Conservation (phyloP, 2,329 filamentous ascomycete species). For the Geosmithia putterillii region DNA sequence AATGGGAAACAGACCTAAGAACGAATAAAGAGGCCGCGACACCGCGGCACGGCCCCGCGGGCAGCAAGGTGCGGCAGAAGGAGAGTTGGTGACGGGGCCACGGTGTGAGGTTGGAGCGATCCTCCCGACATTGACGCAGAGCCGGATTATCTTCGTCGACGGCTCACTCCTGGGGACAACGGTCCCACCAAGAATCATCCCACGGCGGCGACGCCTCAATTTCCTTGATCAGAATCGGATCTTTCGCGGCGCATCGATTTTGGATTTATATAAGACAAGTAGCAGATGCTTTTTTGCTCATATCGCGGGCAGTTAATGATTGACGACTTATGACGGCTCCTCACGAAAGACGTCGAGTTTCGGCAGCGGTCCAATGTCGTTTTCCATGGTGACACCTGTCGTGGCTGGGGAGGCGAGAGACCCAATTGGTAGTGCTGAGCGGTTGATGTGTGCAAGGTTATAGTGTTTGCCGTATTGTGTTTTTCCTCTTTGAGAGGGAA, state of each 20-base stretch:
- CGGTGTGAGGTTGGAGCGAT: not conserved
- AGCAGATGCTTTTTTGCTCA: not conserved
- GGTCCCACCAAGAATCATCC: no score
- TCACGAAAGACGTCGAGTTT: not conserved
- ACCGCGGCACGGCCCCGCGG: constrained; percentile 3
- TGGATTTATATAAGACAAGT: not conserved
- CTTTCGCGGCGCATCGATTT: not conserved
- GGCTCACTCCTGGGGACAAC: no score
- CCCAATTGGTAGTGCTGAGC: not conserved
- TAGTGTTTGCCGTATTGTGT: not conserved
- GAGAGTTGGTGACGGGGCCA: not conserved
- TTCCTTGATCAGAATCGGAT: not conserved
- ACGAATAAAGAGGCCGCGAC: constrained; percentile 3
- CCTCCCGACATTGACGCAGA: not conserved
- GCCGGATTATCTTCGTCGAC: not conserved
- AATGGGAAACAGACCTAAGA: not conserved
- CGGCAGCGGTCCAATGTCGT: not conserved
- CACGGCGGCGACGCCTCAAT: not conserved
- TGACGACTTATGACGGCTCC: constrained; percentile 1
- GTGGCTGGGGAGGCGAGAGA: not conserved
- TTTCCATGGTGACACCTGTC: not conserved
- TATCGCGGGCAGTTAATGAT: constrained; percentile 1
- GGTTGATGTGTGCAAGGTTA: not conserved
- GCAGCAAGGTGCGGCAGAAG: not conserved
- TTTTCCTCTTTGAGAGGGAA: not conserved